Evolutionary conservation across 2,329 filamentous ascomycete species (phyloP), one percentile per base, ranked within the genome.

Genomic region (Mycosphaerella arachidis): DNA sequence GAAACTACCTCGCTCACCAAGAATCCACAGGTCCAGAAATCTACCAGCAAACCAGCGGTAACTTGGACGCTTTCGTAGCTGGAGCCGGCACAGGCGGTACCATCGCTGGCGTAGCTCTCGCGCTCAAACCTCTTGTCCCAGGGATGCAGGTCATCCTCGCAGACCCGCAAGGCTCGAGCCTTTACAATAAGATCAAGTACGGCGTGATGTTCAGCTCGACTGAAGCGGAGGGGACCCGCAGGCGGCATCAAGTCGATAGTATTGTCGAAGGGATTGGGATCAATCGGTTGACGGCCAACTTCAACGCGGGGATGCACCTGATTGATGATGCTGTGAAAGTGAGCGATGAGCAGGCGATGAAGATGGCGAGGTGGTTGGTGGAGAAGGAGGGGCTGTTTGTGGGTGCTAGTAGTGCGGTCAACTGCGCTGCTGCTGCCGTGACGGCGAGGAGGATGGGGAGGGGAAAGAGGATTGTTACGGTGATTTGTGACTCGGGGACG

Each of bases 201-300:
- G 94, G 93, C 5, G 94, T 99, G 62, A 96, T 99, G 91, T 99
- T 97, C 76, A 89, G 92, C 61, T 71, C 83, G 0, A 95, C 90
- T 31, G 94, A 99, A 77, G 85, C 84, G 65, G 94, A 99, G 79
- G 94, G 94, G 4, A 97, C 93, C 12, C 82, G 94, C 13, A 83
- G 95, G 53, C 82, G 94, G 60, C 87, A 90, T 69, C 95, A 99
- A 76, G 91, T 99, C 55, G 95, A 99, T 78, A 92, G 89, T 4
- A 91, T 99, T 65, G 91, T 99, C 30, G 95, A 99, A 76, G 94
- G 94, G 1, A 91, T 99, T 65, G 94, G 94, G 1, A 90, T 97
- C 74, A 99, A 96, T 73, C 87, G 94, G 1, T 82, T 96, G n/a
- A 99, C 94, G 1, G 84, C 86, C 56, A 99, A 97, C 74, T 94